These are phyloP conservation scores for Pseudogymnoascus sp. DNA, from an alignment of 2,329 filamentous ascomycete species.

Conservation along the genomic window DNA sequence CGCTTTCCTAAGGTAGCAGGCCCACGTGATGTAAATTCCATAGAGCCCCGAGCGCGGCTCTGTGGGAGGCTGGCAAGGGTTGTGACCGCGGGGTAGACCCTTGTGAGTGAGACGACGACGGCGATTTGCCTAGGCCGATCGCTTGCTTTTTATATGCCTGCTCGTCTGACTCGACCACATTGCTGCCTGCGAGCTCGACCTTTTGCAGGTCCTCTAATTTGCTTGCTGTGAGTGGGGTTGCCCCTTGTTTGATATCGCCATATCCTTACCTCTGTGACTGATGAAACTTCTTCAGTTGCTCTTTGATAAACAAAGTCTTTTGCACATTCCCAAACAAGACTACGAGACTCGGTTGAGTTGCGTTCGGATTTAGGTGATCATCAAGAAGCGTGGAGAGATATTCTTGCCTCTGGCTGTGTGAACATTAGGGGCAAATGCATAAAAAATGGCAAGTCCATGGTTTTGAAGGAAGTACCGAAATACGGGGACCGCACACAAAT, in stretches of 20 bases:
- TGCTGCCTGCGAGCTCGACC: background rate
- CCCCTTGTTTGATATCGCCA: background rate
- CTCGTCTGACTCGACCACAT: background rate
- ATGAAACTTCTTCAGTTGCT: too few relatives aligned
- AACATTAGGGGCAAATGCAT: too few relatives aligned
- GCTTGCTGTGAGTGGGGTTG: background rate
- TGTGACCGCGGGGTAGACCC: background rate
- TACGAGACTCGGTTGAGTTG: too few relatives aligned
- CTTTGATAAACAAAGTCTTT: too few relatives aligned
- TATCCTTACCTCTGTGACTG: too few relatives aligned
- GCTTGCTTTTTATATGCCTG: conserved; percentile 1
- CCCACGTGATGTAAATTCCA: background rate
- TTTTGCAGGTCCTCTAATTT: background rate
- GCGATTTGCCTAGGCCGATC: background rate
- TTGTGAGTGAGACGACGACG: background rate
- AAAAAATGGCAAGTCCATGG: too few relatives aligned
- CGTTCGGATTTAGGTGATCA: too few relatives aligned
- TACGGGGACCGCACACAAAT: too few relatives aligned
- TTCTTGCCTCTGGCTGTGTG: too few relatives aligned
- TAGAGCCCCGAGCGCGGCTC: background rate
- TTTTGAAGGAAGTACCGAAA: too few relatives aligned
- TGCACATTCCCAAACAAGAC: too few relatives aligned
- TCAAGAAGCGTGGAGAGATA: too few relatives aligned
- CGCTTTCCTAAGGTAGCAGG: background rate
- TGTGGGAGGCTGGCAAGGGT: background rate